These are phyloP conservation scores for Pinus albicaulis DNA, from an alignment of 75 land plant species.

Conservation along the genomic window DNA sequence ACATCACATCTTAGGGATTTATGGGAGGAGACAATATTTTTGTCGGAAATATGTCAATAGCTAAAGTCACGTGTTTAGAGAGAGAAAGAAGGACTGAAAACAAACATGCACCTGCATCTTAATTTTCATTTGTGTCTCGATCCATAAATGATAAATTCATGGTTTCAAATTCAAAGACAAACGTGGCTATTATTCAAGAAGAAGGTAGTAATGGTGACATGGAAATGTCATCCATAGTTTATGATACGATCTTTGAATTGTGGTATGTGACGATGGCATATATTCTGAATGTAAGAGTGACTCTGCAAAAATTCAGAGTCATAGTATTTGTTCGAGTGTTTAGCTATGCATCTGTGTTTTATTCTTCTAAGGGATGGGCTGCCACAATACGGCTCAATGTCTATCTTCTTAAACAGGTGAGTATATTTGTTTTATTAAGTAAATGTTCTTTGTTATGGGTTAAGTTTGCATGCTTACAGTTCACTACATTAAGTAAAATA, in stretches of 20 bases:
- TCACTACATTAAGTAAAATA: neutral
- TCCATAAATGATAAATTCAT: constrained; percentile 53
- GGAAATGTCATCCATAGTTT: constrained; percentile 94
- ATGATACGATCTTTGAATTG: constrained; percentile 89
- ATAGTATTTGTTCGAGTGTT: constrained; percentile 94
- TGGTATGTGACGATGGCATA: constrained; percentile 97
- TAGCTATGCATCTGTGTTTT: constrained; percentile 95
- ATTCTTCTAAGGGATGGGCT: constrained; percentile 97
- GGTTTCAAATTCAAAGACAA: constrained; percentile 47
- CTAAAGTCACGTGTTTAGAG: constrained; percentile 71
- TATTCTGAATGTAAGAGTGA: constrained; percentile 45
- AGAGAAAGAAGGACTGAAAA: constrained; percentile 75
- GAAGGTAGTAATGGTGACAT: constrained; percentile 99
- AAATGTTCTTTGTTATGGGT: neutral
- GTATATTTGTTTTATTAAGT: neutral
- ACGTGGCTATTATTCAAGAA: constrained; percentile 88
- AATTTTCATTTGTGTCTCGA: constrained; percentile 70
- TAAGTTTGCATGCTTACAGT: neutral
- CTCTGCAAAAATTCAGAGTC: constrained; percentile 66
- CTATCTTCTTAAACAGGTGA: constrained; percentile 60
- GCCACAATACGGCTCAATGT: constrained; percentile 85
- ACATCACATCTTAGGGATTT: constrained; percentile 70
- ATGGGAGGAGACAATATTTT: constrained; percentile 93
- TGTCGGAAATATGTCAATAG: constrained; percentile 68
- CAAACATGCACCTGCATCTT: constrained; percentile 69